Percentiles rank a stretch among this genome's conserved stretches.
Evolutionary conservation across 169 alveolate genomes (phyloP).

Genomic region (Plasmodium vinckei): DNA sequence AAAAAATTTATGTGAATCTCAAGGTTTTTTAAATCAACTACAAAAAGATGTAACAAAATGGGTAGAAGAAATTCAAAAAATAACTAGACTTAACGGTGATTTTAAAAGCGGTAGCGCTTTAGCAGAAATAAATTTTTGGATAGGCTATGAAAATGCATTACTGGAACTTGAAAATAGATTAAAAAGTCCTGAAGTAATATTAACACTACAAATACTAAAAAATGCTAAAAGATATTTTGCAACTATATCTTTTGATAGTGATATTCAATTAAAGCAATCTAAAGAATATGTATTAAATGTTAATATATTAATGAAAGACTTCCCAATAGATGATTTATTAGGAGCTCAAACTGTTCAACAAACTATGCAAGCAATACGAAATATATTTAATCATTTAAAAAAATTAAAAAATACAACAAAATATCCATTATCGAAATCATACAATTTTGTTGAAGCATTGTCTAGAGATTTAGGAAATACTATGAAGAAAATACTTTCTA

Average conservation of each 20-base stretch:
- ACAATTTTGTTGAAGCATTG: conserved; percentile 93
- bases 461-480: conserved; percentile 90
- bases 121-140: conserved; percentile 91
- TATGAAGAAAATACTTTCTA: conserved; percentile 58
- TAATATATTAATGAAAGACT: conserved; percentile 94
- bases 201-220: conserved; percentile 91
- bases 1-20: conserved; percentile 69
- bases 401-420: conserved; percentile 90
- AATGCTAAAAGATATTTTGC: conserved; percentile 92
- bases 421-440: conserved; percentile 92
- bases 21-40: conserved; percentile 78
- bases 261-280: conserved; percentile 94
- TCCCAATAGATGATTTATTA: conserved; percentile 94
- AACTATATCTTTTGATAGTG: conserved; percentile 94
- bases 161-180: conserved; percentile 87
- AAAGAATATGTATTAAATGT: conserved; percentile 92
- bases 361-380: conserved; percentile 90
- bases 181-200: conserved; percentile 91
- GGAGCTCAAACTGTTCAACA: conserved; percentile 93
- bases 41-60: conserved; percentile 86
- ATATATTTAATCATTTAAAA: conserved; percentile 93
- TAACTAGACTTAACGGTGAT: conserved; percentile 85
- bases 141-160: conserved; percentile 90
- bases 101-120: conserved; percentile 85
- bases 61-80: conserved; percentile 87